A percentile compares a stretch with the other conserved stretches of the same genome.
phyloP scores from a whole-genome alignment of 148 eudicot genomes.

The Dianthus caryophyllus region DNA sequence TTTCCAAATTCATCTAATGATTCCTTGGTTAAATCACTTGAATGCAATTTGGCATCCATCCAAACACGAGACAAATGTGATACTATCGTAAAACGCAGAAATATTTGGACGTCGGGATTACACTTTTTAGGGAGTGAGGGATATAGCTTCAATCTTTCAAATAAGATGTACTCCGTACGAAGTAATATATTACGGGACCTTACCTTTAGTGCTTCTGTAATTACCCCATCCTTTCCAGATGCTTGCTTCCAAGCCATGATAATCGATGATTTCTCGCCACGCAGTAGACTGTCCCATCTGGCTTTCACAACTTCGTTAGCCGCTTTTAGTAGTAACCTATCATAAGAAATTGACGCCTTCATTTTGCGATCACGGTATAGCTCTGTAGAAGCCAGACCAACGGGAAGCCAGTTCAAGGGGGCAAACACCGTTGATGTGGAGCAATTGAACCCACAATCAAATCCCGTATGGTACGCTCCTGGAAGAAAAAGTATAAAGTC shows the following conservation, averaged over 20 bases:
- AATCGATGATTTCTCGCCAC: slow-evolving; percentile 21
- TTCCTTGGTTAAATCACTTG: no score
- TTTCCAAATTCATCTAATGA: no score
- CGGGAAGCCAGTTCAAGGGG: slow-evolving; percentile 77
- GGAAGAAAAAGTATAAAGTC: slow-evolving; percentile 67
- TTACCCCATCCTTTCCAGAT: slow-evolving; percentile 50
- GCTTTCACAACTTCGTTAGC: slow-evolving; percentile 62
- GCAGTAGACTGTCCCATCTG: slow-evolving; percentile 36
- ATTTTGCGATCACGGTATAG: slow-evolving; percentile 46
- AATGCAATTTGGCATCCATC: no score
- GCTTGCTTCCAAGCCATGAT: slow-evolving; percentile 43
- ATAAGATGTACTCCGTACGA: no score
- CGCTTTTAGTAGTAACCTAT: slow-evolving; percentile 57
- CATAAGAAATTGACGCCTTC: slow-evolving; percentile 62
- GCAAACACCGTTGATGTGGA: slow-evolving; percentile 54
- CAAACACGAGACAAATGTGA: no score
- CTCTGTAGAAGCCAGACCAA: slow-evolving; percentile 56
- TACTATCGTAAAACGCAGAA: no score
- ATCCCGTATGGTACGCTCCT: slow-evolving; percentile 58
- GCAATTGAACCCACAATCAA: slow-evolving; percentile 71
- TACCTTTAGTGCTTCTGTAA: slow-evolving; percentile 59
- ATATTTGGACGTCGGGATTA: no score
- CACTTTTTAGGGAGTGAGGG: background rate
- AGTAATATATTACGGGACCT: slow-evolving; percentile 3
- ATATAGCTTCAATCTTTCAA: background rate